Conservation (phyloP, 768 basidiomycete genomes). For the Termitomyces sp. region DNA sequence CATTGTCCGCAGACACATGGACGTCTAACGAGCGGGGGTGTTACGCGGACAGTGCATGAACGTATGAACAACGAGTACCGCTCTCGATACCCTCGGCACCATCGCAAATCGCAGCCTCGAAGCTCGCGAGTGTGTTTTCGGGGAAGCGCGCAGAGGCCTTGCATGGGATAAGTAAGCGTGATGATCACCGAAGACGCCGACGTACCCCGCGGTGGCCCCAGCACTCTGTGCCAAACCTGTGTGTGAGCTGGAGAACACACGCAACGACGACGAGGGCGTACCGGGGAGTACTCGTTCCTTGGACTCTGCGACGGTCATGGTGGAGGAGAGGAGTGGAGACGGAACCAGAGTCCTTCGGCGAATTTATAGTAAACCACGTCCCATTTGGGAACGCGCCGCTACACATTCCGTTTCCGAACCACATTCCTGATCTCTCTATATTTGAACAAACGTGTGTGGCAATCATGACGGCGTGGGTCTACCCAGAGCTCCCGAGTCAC, state of each 20-base stretch:
- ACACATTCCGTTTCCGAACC: background rate
- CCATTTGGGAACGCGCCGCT: too few species aligned
- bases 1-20: slow-evolving; percentile 83
- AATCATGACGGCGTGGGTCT: too few species aligned
- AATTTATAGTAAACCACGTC: background rate
- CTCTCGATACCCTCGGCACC: slow-evolving; percentile 97
- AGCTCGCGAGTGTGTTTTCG: slow-evolving; percentile 94
- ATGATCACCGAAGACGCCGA: background rate
- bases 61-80: slow-evolving; percentile 55
- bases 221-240: slow-evolving; percentile 47
- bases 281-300: slow-evolving; percentile 24
- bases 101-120: slow-evolving; percentile 91
- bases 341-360: background rate
- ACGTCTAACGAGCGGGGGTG: slow-evolving; percentile 64
- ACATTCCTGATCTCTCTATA: background rate
- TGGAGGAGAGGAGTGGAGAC: background rate
- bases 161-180: background rate
- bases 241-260: background rate
- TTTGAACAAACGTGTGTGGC: slow-evolving; percentile 3
- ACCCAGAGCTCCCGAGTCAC: background rate
- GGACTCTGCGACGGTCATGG: slow-evolving; percentile 6
- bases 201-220: slow-evolving; percentile 52
- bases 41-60: slow-evolving; percentile 37
- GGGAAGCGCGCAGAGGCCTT: slow-evolving; percentile 84
- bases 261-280: slow-evolving; percentile 10